phyloP scores from a whole-genome alignment of 306 rosid species.

The Pterocarpus santalinus region DNA sequence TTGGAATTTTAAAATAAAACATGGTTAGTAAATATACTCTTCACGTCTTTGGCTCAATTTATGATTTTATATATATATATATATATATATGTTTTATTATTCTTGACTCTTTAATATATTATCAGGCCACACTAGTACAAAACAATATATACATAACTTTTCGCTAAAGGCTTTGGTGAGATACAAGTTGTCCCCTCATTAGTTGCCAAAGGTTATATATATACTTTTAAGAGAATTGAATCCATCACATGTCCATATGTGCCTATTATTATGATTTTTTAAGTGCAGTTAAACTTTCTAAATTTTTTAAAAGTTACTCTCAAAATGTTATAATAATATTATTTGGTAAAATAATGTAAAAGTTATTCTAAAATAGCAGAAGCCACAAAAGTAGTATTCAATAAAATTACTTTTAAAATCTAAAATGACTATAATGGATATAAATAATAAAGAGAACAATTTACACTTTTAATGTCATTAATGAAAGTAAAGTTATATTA shows the following conservation, averaged over 20 bases:
- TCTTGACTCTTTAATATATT: conserved; percentile 22
- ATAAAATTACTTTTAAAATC: too few species aligned
- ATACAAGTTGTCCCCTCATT: conserved; percentile 26
- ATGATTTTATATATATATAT: too few species aligned
- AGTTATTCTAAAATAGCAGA: too few species aligned
- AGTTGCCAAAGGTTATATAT: conserved; percentile 16
- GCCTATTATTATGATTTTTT: not conserved
- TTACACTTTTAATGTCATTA: too few species aligned
- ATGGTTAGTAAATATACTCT: not conserved
- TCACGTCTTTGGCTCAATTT: not conserved
- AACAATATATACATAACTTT: conserved; percentile 16
- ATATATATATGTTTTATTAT: conserved; percentile 7
- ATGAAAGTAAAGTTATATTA: too few species aligned
- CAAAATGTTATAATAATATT: too few species aligned
- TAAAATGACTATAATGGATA: too few species aligned
- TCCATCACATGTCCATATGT: not conserved
- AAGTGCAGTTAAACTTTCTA: too few species aligned
- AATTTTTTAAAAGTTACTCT: too few species aligned
- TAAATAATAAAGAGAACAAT: too few species aligned
- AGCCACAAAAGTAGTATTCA: too few species aligned
- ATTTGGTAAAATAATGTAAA: too few species aligned
- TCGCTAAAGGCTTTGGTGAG: conserved; percentile 31
- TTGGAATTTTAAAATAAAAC: not conserved
- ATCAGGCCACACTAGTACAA: conserved; percentile 13
- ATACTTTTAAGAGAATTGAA: not conserved